Evolutionary conservation across 2,329 filamentous ascomycete genomes (phyloP).

Genomic region (Fusarium musae): DNA sequence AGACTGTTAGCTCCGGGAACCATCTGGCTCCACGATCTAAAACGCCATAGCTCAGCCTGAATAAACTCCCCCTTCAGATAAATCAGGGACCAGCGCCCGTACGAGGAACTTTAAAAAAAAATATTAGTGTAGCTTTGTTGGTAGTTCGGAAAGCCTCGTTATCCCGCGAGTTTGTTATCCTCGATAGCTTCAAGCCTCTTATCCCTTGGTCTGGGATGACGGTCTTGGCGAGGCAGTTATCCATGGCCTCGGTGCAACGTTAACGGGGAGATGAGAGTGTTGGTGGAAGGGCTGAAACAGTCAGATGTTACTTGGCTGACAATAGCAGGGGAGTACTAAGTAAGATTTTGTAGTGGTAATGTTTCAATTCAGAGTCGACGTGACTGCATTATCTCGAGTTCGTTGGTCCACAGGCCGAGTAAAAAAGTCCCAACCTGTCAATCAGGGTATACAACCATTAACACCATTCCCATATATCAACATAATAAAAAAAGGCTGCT

Average conservation of each 20-base stretch:
- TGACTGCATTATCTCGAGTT: conserved; percentile 33
- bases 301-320: conserved; percentile 4
- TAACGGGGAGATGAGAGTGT: background rate
- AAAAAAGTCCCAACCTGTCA: conserved; percentile 18
- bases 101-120: conserved; percentile 4
- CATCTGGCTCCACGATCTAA: background rate
- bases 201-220: background rate
- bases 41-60: conserved; percentile 15
- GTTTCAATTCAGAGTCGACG: conserved; percentile 21
- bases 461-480: conserved; percentile 14
- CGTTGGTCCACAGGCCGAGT: conserved; percentile 5
- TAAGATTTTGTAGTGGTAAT: background rate
- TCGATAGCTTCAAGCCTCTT: background rate
- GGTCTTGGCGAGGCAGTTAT: background rate
- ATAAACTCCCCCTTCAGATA: background rate
- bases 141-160: background rate
- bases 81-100: conserved; percentile 6
- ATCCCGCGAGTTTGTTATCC: background rate
- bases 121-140: background rate
- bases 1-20: background rate
- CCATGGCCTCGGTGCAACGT: conserved; percentile 12
- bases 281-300: background rate
- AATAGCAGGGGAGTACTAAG: background rate
- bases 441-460: conserved; percentile 42
- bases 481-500: background rate